phyloP scores from a whole-genome alignment of 1,284 basidiomycete species.

The Sparassis latifolia region DNA sequence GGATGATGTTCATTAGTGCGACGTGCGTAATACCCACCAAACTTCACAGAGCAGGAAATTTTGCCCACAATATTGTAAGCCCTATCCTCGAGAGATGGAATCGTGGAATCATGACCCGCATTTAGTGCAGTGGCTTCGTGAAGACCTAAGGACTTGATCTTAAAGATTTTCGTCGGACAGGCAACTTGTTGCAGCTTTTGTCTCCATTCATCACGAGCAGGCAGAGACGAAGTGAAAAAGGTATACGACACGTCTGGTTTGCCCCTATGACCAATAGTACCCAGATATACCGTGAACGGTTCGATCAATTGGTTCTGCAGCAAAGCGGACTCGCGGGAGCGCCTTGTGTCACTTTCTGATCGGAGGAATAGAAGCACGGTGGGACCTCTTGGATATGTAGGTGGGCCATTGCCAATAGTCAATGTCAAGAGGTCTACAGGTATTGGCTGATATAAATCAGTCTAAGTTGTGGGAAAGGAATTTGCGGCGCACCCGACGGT shows the following conservation, averaged over 20 bases:
- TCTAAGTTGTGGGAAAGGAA: too few species aligned
- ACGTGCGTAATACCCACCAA: slow-evolving; percentile 50
- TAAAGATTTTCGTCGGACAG: slow-evolving; percentile 84
- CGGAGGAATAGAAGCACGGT: slow-evolving; percentile 39
- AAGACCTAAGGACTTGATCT: slow-evolving; percentile 77
- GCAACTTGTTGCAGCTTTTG: slow-evolving; percentile 86
- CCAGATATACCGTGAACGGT: slow-evolving; percentile 72
- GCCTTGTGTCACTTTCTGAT: slow-evolving; percentile 31
- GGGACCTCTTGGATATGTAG: slow-evolving; percentile 59
- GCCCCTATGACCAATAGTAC: slow-evolving; percentile 81
- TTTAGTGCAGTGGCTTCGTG: slow-evolving; percentile 76
- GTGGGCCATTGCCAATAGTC: slow-evolving; percentile 72
- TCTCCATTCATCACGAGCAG: slow-evolving; percentile 80
- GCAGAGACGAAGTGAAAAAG: slow-evolving; percentile 77
- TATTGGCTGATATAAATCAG: slow-evolving; percentile 55
- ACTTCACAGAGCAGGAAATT: slow-evolving; percentile 91
- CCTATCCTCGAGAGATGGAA: slow-evolving; percentile 37
- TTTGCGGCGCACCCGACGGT: slow-evolving; percentile 51
- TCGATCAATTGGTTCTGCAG: slow-evolving; percentile 43
- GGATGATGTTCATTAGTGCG: not conserved
- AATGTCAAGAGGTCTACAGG: slow-evolving; percentile 82
- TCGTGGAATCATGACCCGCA: too few species aligned
- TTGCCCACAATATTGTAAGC: slow-evolving; percentile 65
- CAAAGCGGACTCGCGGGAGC: slow-evolving; percentile 26
- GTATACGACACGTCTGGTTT: slow-evolving; percentile 77